Evolutionary conservation across 1,139 yeast genomes (phyloP), one percentile per base, ranked within the genome.

Genomic region (Blastobotrys elegans): DNA sequence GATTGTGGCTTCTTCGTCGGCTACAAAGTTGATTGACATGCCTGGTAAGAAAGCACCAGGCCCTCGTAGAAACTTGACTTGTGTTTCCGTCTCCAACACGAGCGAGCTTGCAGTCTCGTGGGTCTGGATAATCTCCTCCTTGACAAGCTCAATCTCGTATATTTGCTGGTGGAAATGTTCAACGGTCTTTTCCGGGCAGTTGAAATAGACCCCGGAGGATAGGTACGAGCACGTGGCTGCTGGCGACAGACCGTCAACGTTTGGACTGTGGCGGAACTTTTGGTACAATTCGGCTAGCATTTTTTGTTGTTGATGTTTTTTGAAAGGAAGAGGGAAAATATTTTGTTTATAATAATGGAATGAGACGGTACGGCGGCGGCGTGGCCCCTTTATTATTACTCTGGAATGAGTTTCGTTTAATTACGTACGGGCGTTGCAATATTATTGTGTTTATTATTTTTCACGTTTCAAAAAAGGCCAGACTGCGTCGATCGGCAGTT

Each of bases 21-120:
- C 57, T 3, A 58, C 59, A 40, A 62, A 53, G 50, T 59, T 58
- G 47, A 51, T 48, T 40, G 60, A 60, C 37, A 61, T 49, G 8
- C 63, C 64, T 2, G 62, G 61, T 13, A 60, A 52, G 33, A 52
- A 50, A 7, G 61, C 54, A 16, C 64, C 64, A 33, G 61, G 54
- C 10, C 65, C 64, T 20, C 56, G 51, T 29, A 56, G 43, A 47
- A 61, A 61, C 51, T 56, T 60, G 38, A 61, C 43, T 10, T 47
- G 39, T 7, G 63, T 52, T 26, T 54, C 60, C 10, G 58, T 53
- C 45, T 61, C 65, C 8, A 56, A 48, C 24, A 61, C 60, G 13
- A 60, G 42, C 10, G 59, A 49, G 14, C 39, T 43, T 3, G 36
- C 30, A 7, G 52, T 41, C 27, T 52, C 57, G 27, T 58, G 62